A percentile compares a stretch with the other conserved stretches of the same genome.
Evolutionary conservation across 176 grass and related monocot species (phyloP).

Genomic region (Musa troglodytarum): DNA sequence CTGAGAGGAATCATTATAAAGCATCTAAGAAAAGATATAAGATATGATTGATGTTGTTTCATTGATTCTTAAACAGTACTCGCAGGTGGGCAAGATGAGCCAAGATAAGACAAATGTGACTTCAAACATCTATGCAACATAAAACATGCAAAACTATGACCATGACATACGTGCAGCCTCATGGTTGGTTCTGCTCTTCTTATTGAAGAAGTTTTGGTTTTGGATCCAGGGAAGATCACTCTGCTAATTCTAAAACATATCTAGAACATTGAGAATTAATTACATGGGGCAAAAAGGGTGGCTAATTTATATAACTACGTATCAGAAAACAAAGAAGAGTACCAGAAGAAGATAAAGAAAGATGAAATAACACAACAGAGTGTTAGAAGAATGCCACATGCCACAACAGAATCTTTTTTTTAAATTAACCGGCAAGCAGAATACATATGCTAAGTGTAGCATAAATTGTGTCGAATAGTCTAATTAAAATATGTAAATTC

Average conservation of each 20-base stretch:
- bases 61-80: neutral
- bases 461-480: neutral
- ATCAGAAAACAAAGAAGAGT: too few species aligned
- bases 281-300: too few species aligned
- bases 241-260: too few species aligned
- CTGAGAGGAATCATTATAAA: constrained; percentile 9
- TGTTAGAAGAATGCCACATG: neutral
- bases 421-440: constrained; percentile 9
- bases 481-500: neutral
- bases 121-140: neutral
- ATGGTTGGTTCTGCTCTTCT: too few species aligned
- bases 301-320: too few species aligned
- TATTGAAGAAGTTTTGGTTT: too few species aligned
- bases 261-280: too few species aligned
- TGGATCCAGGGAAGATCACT: too few species aligned
- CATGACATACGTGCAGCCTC: neutral
- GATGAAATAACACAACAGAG: constrained; percentile 4
- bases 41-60: too few species aligned
- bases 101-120: neutral
- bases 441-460: neutral
- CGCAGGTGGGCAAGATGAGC: neutral
- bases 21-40: too few species aligned
- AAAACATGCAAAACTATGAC: neutral
- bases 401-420: neutral
- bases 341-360: neutral